Evolutionary conservation across 169 alveolate species (phyloP), one percentile per base, ranked within the genome.

Genomic region (Toxoplasma gondii): DNA sequence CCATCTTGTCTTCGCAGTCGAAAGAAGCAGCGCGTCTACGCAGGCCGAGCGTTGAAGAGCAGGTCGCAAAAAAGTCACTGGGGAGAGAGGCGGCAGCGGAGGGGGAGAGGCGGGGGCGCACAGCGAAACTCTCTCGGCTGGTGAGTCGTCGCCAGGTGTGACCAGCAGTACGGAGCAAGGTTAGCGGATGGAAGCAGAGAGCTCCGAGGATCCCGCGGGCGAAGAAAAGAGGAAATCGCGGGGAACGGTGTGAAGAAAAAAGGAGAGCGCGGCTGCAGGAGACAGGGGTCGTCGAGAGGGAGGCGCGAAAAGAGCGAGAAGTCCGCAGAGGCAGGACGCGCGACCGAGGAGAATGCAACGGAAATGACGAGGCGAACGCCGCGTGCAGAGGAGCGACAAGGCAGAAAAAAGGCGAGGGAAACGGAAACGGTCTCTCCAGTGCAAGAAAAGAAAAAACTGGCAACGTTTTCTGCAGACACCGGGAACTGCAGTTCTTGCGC

Each of bases 1-100:
- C 90, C 90, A 82, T 82, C 90, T 22, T 78, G 44, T 10, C 86
- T n/a, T 29, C 82, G 82, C n/a, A 69, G 5, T 69, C 82, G 82
- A 17, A 69, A 7, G 38, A 29, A 17, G 19, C 5, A 69, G 17
- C n/a, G 19, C 82, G 7, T 5, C 4, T 7, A 17, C 82, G 82
- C 34, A 22, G 16, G 4, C 34, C 82, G 17, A 22, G n/a, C 16
- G 38, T 4, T 2, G 82, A 7, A 29, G n/a, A 34, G 19, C 7
- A 5, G 82, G 16, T 7, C 43, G 82, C 5, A 31, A 41, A 29
- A 82, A 82, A 9, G n/a, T 1, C 49, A n/a, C 12, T 2, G 86
- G 5, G 74, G 74, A 64, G 67, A 44, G 69, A 12, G 90, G 31
- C 29, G 34, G 16, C 27, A 22, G 54, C 12, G 45, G 29, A 44